A percentile compares a stretch with the other conserved stretches of the same genome.
These are phyloP conservation scores for Neoscytalidium dimidiatum DNA, from an alignment of 2,329 filamentous ascomycete genomes.

Conservation along the genomic window DNA sequence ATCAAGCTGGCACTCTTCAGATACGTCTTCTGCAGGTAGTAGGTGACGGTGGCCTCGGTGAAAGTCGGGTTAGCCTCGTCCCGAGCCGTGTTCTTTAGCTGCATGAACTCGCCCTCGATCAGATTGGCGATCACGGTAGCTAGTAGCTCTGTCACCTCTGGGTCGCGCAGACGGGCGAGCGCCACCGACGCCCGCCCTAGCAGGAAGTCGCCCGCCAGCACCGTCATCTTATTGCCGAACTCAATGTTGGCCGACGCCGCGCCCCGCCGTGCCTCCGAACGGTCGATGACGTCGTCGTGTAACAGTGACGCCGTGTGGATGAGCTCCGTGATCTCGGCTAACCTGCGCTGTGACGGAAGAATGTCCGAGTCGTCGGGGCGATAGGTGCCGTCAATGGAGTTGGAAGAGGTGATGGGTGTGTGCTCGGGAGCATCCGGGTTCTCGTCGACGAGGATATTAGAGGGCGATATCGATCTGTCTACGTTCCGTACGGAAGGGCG, in stretches of 20 bases:
- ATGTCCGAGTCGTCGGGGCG: slow-evolving; percentile 63
- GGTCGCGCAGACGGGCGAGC: slow-evolving; percentile 83
- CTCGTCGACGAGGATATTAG: slow-evolving; percentile 70
- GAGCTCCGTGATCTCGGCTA: slow-evolving; percentile 95
- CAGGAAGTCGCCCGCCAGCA: slow-evolving; percentile 94
- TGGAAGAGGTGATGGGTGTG: slow-evolving; percentile 54
- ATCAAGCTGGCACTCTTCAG: slow-evolving; percentile 95
- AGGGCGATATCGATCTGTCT: slow-evolving; percentile 62
- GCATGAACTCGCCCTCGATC: slow-evolving; percentile 99
- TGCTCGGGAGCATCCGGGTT: slow-evolving; percentile 67
- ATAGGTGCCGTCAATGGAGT: slow-evolving; percentile 50
- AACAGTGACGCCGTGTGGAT: slow-evolving; percentile 96
- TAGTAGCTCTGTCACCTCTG: slow-evolving; percentile 91
- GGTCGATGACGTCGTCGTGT: slow-evolving; percentile 98
- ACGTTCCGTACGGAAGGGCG: slow-evolving; percentile 41
- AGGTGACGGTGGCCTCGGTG: slow-evolving; percentile 85
- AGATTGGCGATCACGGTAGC: slow-evolving; percentile 97
- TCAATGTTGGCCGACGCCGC: slow-evolving; percentile 87
- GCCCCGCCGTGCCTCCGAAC: slow-evolving; percentile 80
- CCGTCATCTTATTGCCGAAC: slow-evolving; percentile 99
- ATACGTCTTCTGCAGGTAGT: slow-evolving; percentile 98
- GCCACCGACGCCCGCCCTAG: slow-evolving; percentile 92
- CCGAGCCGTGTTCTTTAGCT: slow-evolving; percentile 90
- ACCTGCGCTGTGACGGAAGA: slow-evolving; percentile 85
- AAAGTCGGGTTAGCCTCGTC: slow-evolving; percentile 84